Evolutionary conservation across 176 grass and related monocot species (phyloP), one percentile per base, ranked within the genome.

Genomic region (Calamus simplicifolius): DNA sequence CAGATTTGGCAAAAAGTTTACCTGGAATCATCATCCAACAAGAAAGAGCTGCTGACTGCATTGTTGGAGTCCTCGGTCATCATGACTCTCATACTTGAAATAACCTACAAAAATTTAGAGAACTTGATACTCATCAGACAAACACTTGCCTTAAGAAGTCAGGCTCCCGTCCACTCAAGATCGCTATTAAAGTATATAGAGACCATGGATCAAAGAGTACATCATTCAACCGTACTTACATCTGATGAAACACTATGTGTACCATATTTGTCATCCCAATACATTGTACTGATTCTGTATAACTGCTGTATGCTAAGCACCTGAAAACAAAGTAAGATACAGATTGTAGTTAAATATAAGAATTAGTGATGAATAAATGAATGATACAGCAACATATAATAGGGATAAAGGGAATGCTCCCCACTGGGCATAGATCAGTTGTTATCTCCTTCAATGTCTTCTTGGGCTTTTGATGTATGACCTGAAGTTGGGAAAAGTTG

Each of bases 251-350:
- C 73, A 74, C 74, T 75, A 18, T 89, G 89, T 35, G 90, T 83
- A 68, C 85, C 90, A 80, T 89, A 89, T 69, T 89, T 79, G 29
- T 95, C 90, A 78, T 95, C 90, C 82, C 82, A 89, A 51, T 95
- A 95, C 82, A 83, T 82, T 68, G 81, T 66, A 72, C 87, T 84
- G 60, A 95, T 82, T 61, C 90, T 82, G 54, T 95, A 82, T 67
- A 95, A 75, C 70, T 95, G 90, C 50, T 89, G 85, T 69, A 80
- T 81, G 69, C 79, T 89, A 52, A 95, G 90, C 27, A 74, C 75
- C 90, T 95, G 77, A 67, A 74, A 69, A 72, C 25, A 56, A 12
- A 56, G 55, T 48, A 43, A 43, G 10, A 29, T 43, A 7, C 17
- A 68, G 26, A 78, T 61, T 65, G 57, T 72, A 61, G 74, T 72